Evolutionary conservation across 176 grass and related monocot species (phyloP), one percentile per base, ranked within the genome.

Genomic region (Olyra latifolia): DNA sequence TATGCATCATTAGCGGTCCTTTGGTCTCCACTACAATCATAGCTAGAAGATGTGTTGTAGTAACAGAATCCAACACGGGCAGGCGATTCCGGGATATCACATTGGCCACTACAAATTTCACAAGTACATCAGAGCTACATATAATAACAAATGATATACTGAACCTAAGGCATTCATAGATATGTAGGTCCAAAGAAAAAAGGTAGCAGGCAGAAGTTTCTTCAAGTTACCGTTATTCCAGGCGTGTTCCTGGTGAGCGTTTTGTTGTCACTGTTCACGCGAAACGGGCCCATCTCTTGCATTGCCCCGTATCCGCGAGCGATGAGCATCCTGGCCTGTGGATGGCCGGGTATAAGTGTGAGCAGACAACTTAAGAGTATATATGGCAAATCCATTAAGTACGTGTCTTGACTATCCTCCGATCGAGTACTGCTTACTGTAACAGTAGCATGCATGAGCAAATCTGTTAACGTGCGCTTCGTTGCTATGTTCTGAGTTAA

Each of bases 301-400:
- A 93, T 87, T 50, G 87, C 91, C 75, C 87, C 91, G 2, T 5
- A 47, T 9, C 76, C n/a, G n/a, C 80, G 1, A 90, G 15, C 12
- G 91, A 93, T 8, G 91, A 93, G 76, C 91, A 93, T 55, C 87
- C 91, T 60, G 87, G 87, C 35, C 87, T 89, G 57, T 44, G 17
- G 4, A 25, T 30, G 19, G 1, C 4, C n/a, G 41, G 46, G 6
- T 42, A 48, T 23, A 13, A 56, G 38, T 39, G 42, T 10, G 10
- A 57, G 35, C n/a, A 65, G 10, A 27, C 40, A 47, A 4, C 15
- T 49, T 17, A n/a, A n/a, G n/a, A 15, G 15, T 5, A 4, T 49
- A 49, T 56, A 10, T 3, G 3, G 22, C 74, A n/a, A 19, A 70
- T 28, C n/a, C n/a, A n/a, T n/a, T n/a, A n/a, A n/a, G 41, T 19